phyloP scores from a whole-genome alignment of 805 yeast species.

The Candida dajiaensis region DNA sequence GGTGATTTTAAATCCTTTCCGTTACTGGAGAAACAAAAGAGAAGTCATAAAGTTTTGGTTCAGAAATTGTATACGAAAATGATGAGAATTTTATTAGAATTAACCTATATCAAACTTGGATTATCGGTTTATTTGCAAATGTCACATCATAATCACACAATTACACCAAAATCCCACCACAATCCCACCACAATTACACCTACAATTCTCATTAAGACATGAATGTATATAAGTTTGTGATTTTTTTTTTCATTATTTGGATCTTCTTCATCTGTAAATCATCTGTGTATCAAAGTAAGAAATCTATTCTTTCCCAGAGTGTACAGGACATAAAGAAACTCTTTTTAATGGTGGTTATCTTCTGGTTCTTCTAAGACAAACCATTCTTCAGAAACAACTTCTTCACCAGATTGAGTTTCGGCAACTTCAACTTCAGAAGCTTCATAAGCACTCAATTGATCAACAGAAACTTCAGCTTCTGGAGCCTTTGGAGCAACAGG shows the following conservation, averaged over 20 bases:
- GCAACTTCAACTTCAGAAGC: slow-evolving; percentile 69
- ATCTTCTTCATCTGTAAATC: too few species aligned
- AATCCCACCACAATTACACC: too few species aligned
- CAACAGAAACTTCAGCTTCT: slow-evolving; percentile 59
- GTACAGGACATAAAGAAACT: neutral
- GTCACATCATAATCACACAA: too few species aligned
- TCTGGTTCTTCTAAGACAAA: slow-evolving; percentile 70
- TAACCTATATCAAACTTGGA: too few species aligned
- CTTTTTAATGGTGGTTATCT: slow-evolving; percentile 40
- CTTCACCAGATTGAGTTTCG: slow-evolving; percentile 36
- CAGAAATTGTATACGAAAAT: too few species aligned
- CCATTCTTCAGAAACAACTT: slow-evolving; percentile 53
- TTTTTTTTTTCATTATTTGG: too few species aligned
- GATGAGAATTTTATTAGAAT: too few species aligned
- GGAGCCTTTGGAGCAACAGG: slow-evolving; percentile 81
- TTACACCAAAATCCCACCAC: too few species aligned
- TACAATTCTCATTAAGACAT: neutral
- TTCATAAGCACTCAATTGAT: slow-evolving; percentile 64
- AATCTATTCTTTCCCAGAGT: neutral
- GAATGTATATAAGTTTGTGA: neutral
- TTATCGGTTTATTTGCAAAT: too few species aligned
- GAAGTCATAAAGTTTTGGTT: too few species aligned
- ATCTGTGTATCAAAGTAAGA: neutral
- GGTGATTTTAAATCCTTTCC: too few species aligned
- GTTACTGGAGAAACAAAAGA: too few species aligned